Evolutionary conservation across 2,329 filamentous ascomycete species (phyloP).

Genomic region (Colletotrichum camelliae): DNA sequence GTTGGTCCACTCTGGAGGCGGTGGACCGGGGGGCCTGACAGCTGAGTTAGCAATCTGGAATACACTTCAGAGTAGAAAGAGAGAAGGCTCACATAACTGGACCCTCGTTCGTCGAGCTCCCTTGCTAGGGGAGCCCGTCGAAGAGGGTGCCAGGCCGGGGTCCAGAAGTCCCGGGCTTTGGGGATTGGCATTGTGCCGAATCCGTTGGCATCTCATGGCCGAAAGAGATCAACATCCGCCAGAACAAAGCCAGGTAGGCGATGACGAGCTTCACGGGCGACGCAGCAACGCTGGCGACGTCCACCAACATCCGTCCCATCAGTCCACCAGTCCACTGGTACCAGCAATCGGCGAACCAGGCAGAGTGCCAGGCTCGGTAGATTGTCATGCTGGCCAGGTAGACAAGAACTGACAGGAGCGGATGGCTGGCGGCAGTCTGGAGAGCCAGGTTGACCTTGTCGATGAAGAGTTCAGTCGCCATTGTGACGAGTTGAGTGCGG

Average conservation of each 20-base stretch:
- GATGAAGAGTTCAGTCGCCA: neutral
- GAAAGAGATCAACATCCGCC: neutral
- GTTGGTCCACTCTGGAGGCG: neutral
- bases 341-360: neutral
- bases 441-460: neutral
- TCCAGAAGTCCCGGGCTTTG: slow-evolving; percentile 12
- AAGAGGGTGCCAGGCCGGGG: slow-evolving; percentile 3
- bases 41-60: neutral
- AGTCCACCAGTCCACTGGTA: neutral
- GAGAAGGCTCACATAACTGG: slow-evolving; percentile 8
- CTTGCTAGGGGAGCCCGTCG: neutral
- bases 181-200: neutral
- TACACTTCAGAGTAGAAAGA: neutral
- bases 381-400: neutral
- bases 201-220: neutral
- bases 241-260: neutral
- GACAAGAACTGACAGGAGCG: neutral
- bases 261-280: neutral
- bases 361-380: neutral
- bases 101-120: neutral
- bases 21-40: neutral
- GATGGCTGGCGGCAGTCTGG: neutral
- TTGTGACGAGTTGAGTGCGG: neutral
- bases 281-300: neutral
- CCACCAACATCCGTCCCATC: neutral